Base-by-base conservation (phyloP, 2,329 filamentous ascomycete species). In the Sclerotinia spermophila region DNA sequence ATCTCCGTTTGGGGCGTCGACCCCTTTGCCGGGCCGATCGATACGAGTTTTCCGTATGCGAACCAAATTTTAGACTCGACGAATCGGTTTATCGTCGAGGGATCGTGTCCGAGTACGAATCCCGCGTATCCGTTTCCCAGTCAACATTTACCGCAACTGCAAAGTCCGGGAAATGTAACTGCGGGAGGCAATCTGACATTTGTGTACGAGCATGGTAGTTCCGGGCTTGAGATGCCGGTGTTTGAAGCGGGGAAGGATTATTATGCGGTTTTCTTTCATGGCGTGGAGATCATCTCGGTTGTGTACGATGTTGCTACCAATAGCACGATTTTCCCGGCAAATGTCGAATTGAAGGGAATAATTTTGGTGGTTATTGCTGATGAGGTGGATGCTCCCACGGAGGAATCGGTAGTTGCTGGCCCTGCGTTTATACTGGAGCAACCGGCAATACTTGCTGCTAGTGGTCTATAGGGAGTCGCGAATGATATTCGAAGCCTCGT, bases 41-140 rank as follows among this genome's bases (percentile, higher is more conserved):
- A 83, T 72, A 83, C 82, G 5, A 75, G 79, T 3, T 83, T 79
- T 73, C 81, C 81, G 3, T 82, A 82, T 70, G 80, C 81, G n/a
- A 82, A 82, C 72, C 75, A 83, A 74, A 80, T 83, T 53, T 75
- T 83, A 40, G 79, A 81, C 59, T 78, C 76, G 7, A 82, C 81
- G 13, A 80, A 79, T 58, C 70, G 72, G 27, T 80, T 78, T 68
- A 71, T 80, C 35, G 69, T 80, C 40, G 75, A 76, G 10, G 79
- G 77, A 2, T 77, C 75, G 70, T 82, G 81, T 72, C 81, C 81
- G 13, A 24, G 65, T 19, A 76, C 73, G 35, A 82, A 82, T 72
- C 81, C 81, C 6, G 61, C 60, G n/a, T 82, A 81, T 72, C 81
- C 81, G 8, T 75, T 73, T 15, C 81, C 81, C 13, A 76, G 75